phyloP scores from a whole-genome alignment of 1,284 basidiomycete genomes.

The Taiwanofungus camphoratus region DNA sequence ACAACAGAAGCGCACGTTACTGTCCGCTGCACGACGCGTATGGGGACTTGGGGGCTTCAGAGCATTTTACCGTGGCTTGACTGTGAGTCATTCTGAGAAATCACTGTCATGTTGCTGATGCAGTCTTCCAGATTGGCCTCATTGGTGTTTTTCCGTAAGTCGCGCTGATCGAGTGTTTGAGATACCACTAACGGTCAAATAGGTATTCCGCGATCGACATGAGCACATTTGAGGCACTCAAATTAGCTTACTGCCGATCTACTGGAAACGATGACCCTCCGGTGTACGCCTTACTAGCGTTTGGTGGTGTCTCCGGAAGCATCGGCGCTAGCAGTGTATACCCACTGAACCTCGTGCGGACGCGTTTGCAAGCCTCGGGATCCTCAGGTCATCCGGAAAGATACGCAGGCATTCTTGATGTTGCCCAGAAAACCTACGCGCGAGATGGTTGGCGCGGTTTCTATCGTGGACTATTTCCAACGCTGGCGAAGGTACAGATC shows the following conservation, averaged over 20 bases:
- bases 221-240: conserved; percentile 91
- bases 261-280: conserved; percentile 81
- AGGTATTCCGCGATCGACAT: conserved; percentile 90
- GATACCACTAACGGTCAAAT: neutral
- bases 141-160: conserved; percentile 86
- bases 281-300: conserved; percentile 76
- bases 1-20: conserved; percentile 52
- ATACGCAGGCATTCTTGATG: conserved; percentile 88
- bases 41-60: conserved; percentile 82
- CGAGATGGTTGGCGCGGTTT: conserved; percentile 92
- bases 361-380: conserved; percentile 93
- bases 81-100: conserved; percentile 54
- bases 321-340: conserved; percentile 92
- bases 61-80: conserved; percentile 89
- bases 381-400: conserved; percentile 86
- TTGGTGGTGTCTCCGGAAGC: conserved; percentile 85
- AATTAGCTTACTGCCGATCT: conserved; percentile 76
- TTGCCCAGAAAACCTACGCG: conserved; percentile 74
- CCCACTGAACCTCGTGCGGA: conserved; percentile 90
- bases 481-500: conserved; percentile 73
- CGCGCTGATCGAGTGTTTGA: neutral
- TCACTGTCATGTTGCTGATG: neutral
- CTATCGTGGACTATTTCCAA: conserved; percentile 90
- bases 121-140: conserved; percentile 83
- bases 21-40: conserved; percentile 54